Evolutionary conservation across 164 flowering plant genomes (phyloP), one percentile per base, ranked within the genome.

Genomic region (Platanus orientalis): DNA sequence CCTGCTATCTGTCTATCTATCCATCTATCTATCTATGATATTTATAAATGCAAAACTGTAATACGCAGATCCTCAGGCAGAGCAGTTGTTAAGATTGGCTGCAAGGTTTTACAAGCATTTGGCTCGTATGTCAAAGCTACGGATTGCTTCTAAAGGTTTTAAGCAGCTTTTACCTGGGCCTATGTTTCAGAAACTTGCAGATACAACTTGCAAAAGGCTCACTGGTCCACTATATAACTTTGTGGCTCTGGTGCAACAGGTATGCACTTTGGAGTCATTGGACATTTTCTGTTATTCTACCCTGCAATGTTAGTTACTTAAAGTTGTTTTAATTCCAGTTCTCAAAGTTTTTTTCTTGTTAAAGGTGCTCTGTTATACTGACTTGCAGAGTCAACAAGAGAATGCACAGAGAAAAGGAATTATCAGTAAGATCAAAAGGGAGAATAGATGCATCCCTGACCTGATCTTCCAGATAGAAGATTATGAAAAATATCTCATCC

Each of bases 391-490:
- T 28, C 93, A 87, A 69, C 84, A 72, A 64, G 92, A 81, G 64
- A 78, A 76, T 71, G 70, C 53, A 2, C 78, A 64, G 21, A 65
- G 39, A 1, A 89, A 64, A 69, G 84, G 83, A 34, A 67, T 76
- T 13, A 65, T 76, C 24, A 84, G 69, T 74, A 89, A 85, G 78
- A 87, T 92, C 65, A 87, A 78, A 67, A 81, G 90, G 73, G 97
- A 92, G 66, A 87, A 89, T 59, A 76, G 73, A 68, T 85, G 90
- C 80, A 79, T 92, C 61, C 96, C 96, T 1, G 89, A 92, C 62
- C 72, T 89, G 63, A 84, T 91, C 32, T 89, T 84, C 72, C 96
- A 89, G 63, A 86, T 89, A 48, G 97, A 91, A 74, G 96, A 85
- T 67, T 87, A 80, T 30, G 96, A 91, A 68, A 91, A 79, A 42